A percentile compares a stretch with the other conserved stretches of the same genome.
Evolutionary conservation across 2,329 filamentous ascomycete genomes (phyloP).

Genomic region (Basipetospora chlamydospora): DNA sequence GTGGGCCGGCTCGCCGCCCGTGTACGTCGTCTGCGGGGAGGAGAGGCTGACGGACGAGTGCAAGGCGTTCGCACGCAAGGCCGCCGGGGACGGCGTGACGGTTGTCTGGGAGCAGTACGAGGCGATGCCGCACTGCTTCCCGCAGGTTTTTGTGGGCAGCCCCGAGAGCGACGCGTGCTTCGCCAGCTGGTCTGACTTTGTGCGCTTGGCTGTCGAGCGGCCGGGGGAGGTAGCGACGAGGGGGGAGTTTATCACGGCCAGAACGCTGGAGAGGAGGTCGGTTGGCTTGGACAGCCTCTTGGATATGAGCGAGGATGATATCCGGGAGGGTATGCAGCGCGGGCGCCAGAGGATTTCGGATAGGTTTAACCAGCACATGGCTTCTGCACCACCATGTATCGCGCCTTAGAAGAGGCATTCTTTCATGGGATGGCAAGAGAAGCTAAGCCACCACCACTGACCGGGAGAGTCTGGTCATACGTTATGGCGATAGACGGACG

Average conservation of each 20-base stretch:
- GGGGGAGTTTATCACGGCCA: constrained; percentile 32
- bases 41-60: constrained; percentile 59
- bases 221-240: constrained; percentile 19
- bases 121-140: constrained; percentile 68
- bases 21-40: constrained; percentile 55
- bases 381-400: too few relatives aligned
- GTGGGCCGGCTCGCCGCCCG: constrained; percentile 50
- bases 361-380: too few relatives aligned
- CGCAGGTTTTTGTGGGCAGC: constrained; percentile 32
- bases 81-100: constrained; percentile 39
- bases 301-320: not conserved
- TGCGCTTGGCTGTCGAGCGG: constrained; percentile 24
- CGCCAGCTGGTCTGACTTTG: constrained; percentile 40
- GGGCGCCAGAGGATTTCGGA: not conserved
- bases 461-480: too few relatives aligned
- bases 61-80: constrained; percentile 40
- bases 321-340: not conserved
- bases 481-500: too few relatives aligned
- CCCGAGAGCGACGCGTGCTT: constrained; percentile 32
- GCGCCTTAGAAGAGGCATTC: too few relatives aligned
- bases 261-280: constrained; percentile 31
- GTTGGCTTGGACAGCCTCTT: constrained; percentile 21
- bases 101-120: constrained; percentile 61
- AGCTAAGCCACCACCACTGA: too few relatives aligned
- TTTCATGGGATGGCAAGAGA: too few relatives aligned